phyloP scores from a whole-genome alignment of 78 protist genomes.

The Dictyostelium firmibasis region DNA sequence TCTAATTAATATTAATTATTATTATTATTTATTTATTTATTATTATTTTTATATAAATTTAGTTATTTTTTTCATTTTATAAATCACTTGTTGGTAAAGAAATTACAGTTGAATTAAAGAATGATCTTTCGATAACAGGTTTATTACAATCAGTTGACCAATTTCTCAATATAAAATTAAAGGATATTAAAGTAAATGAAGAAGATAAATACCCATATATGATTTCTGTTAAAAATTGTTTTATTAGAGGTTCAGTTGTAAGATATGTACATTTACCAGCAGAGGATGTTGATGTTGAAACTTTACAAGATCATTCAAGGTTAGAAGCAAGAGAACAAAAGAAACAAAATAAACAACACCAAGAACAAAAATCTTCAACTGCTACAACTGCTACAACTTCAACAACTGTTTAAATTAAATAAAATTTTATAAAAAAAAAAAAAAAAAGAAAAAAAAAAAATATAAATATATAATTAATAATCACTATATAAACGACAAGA shows the following conservation, averaged over 20 bases:
- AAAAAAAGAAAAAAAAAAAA: neutral
- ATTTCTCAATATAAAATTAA: conserved; percentile 93
- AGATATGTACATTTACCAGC: conserved; percentile 94
- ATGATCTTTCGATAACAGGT: conserved; percentile 87
- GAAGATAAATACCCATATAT: conserved; percentile 92
- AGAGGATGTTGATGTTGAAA: conserved; percentile 92
- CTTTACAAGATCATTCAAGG: conserved; percentile 95
- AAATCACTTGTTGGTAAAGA: conserved; percentile 93
- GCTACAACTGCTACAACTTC: neutral
- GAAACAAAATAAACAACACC: conserved; percentile 46
- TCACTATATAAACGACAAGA: no score
- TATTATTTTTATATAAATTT: no score
- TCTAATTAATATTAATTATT: no score
- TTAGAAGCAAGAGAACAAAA: conserved; percentile 79
- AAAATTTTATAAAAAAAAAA: neutral
- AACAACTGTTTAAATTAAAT: neutral
- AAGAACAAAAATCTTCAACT: neutral
- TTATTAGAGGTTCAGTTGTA: conserved; percentile 97
- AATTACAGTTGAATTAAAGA: conserved; percentile 94
- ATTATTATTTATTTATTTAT: no score
- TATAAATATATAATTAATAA: neutral
- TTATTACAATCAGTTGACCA: conserved; percentile 96
- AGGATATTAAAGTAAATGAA: conserved; percentile 88
- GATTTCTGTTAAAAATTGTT: conserved; percentile 95
- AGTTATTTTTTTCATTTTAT: conserved; percentile 96